Base-by-base conservation (phyloP, 176 grass and related monocot species). In the Melocanna baccifera region DNA sequence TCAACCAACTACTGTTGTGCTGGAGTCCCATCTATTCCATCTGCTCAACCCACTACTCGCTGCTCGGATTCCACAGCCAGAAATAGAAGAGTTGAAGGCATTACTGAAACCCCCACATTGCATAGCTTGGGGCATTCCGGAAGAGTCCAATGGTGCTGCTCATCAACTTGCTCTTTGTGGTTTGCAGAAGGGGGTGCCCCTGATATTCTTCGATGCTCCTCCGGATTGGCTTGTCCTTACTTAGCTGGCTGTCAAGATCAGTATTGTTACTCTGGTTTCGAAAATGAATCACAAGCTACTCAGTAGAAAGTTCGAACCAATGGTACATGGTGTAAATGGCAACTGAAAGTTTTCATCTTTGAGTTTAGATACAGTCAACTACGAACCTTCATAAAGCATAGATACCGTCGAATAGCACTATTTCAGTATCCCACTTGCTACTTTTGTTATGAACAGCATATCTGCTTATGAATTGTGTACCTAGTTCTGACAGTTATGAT, bases 11-110 rank as follows among this genome's bases (percentile, higher is more conserved):
- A 9, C 6, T 15, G 32, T 66, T 66, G 18, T 79, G 19, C 28
- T 79, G 61, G 61, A 79, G 28, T 79, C 77, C 62, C 77, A 79
- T 79, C 18, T 66, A n/a, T 79, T 66, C 61, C 28, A 15, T n/a
- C 62, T 79, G 18, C 19, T 66, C 12, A 34, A 30, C 23, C 75
- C 18, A 4, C 23, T 20, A 78, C 1, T 11, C 5, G 9, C 23
- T 43, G 39, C 39, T 78, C 23, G 26, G 30, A 43, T 61, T 66
- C 18, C 43, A 34, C 47, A 7, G 18, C 77, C 26, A 66, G 61
- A 66, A 19, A n/a, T 66, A 42, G 12, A 79, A 66, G 77, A 50
- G 62, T 14, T 79, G 43, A 9, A 14, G 43, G 20, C 7, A 50
- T 36, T 66, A 30, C 43, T 79, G 61, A 20, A 50, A 5, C 77